Evolutionary conservation across 345 rosid species (phyloP).

Genomic region (Citrus australasica): DNA sequence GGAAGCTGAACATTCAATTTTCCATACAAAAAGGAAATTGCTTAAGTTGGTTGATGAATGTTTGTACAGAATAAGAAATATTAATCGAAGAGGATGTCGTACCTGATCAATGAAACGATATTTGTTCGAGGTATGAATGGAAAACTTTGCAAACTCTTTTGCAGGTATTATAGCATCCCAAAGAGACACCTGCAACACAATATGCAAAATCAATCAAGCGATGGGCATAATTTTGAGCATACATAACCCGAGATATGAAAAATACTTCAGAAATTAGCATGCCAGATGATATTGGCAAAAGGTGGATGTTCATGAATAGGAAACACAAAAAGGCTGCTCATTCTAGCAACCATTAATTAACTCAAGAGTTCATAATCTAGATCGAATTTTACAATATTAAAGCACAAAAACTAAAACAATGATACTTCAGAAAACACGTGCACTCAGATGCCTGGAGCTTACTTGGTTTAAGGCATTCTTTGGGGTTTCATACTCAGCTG

Average conservation of each 20-base stretch:
- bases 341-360: background rate
- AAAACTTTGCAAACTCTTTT: constrained; percentile 78
- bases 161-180: constrained; percentile 93
- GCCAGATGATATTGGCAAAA: background rate
- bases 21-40: background rate
- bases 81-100: background rate
- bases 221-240: background rate
- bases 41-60: background rate
- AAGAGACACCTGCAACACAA: constrained; percentile 61
- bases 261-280: background rate
- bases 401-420: background rate
- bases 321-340: background rate
- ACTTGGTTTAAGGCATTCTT: constrained; percentile 92
- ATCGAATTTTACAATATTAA: background rate
- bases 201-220: background rate
- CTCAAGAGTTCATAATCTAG: background rate
- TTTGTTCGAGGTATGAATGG: constrained; percentile 73
- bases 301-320: background rate
- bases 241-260: background rate
- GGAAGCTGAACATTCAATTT: constrained; percentile 4
- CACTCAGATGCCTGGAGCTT: background rate
- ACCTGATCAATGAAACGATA: constrained; percentile 98
- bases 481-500: constrained; percentile 85
- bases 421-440: background rate
- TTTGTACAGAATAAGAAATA: too few species aligned